These are phyloP conservation scores for Zoysia japonica DNA, from an alignment of 176 grass and related monocot genomes.

Conservation along the genomic window DNA sequence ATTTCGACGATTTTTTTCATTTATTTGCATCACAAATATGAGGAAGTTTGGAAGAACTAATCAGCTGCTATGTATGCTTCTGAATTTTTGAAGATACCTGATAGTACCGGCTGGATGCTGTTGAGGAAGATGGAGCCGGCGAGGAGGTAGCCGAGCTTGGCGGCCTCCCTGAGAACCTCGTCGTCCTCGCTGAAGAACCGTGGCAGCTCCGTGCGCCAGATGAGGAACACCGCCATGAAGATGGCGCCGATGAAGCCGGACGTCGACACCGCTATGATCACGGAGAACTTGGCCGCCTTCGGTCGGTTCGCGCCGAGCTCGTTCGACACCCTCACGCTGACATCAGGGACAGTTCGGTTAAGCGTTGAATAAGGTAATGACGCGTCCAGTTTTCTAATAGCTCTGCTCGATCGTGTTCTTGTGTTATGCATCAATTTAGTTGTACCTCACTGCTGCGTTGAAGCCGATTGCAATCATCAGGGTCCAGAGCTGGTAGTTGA, in stretches of 20 bases:
- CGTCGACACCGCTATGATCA: conserved; percentile 60
- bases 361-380: no score
- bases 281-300: conserved; percentile 68
- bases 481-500: conserved; percentile 77
- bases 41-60: neutral
- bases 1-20: neutral
- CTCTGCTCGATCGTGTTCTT: no score
- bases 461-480: conserved; percentile 85
- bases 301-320: conserved; percentile 81
- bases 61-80: neutral
- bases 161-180: conserved; percentile 53
- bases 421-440: no score
- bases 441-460: conserved; percentile 67
- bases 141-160: conserved; percentile 66
- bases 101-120: conserved; percentile 84
- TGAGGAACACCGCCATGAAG: conserved; percentile 66
- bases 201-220: conserved; percentile 52
- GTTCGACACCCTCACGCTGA: conserved; percentile 91
- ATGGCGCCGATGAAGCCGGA: conserved; percentile 55
- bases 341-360: no score
- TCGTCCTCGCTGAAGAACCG: conserved; percentile 67
- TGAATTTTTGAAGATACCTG: conserved; percentile 22
- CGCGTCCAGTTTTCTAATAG: no score
- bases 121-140: conserved; percentile 83
- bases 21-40: neutral